Evolutionary conservation across 106 monocot genomes (phyloP).

Genomic region (Dendrobium catenatum): DNA sequence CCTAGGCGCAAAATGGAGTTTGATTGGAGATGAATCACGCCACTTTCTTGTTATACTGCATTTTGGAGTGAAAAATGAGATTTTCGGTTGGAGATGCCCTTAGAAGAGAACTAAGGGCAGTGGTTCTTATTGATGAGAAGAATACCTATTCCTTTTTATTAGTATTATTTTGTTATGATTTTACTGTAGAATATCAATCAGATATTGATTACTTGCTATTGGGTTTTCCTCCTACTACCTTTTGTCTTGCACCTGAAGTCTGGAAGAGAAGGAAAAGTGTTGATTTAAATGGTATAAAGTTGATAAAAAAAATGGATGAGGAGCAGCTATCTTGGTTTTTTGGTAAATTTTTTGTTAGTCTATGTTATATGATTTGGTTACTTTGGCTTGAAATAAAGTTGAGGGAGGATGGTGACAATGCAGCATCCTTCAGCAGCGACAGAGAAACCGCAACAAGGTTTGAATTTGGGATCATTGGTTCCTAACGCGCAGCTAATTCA

Average conservation of each 20-base stretch:
- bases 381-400: constrained; percentile 6
- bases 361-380: neutral
- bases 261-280: neutral
- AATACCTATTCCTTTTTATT: no score
- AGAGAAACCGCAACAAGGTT: neutral
- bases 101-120: no score
- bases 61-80: no score
- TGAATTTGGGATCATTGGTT: neutral
- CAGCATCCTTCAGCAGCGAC: constrained; percentile 9
- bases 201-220: neutral
- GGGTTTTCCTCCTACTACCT: neutral
- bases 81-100: no score
- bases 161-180: no score
- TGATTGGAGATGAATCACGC: no score
- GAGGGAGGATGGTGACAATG: neutral
- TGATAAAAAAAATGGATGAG: neutral
- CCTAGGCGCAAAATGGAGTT: no score
- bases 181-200: no score
- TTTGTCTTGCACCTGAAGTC: neutral
- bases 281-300: neutral
- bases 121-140: no score
- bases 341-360: neutral
- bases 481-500: no score
- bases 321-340: constrained; percentile 2
- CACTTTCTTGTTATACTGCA: no score